These are phyloP conservation scores for Pachysandra terminalis DNA, from an alignment of 164 flowering plant genomes.

Conservation along the genomic window DNA sequence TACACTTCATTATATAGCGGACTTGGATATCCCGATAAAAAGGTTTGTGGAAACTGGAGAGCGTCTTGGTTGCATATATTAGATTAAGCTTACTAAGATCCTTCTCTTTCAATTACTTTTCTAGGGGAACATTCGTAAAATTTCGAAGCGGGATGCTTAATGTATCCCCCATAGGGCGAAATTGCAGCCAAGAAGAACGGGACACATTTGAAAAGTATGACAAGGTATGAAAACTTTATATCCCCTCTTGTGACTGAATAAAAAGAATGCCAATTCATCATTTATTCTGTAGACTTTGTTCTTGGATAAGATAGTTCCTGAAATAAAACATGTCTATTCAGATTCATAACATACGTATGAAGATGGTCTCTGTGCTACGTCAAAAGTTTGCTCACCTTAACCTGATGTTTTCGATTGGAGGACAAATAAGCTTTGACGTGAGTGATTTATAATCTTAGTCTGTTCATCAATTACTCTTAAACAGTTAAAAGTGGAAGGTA, in stretches of 20 bases:
- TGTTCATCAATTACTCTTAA: not conserved
- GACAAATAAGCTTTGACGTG: conserved; percentile 98
- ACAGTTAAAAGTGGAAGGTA: not conserved
- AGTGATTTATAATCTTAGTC: conserved; percentile 23
- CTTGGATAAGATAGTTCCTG: not conserved
- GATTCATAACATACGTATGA: conserved; percentile 81
- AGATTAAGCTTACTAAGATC: not conserved
- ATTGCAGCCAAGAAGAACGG: conserved; percentile 97
- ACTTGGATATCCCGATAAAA: conserved; percentile 97
- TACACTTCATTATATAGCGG: conserved; percentile 94
- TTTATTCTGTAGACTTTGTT: not conserved
- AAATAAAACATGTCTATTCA: conserved; percentile 21
- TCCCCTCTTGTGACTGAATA: not conserved
- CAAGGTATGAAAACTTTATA: conserved; percentile 50
- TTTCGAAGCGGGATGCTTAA: conserved; percentile 97
- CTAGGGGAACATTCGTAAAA: conserved; percentile 95
- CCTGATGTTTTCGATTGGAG: conserved; percentile 95
- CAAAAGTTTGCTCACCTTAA: conserved; percentile 90
- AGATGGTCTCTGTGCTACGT: conserved; percentile 81
- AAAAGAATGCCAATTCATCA: not conserved
- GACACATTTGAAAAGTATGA: conserved; percentile 94
- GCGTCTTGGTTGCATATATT: not conserved
- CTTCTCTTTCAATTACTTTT: not conserved
- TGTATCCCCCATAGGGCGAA: conserved; percentile 95
- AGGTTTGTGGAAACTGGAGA: conserved; percentile 44